Evolutionary conservation across 2,329 filamentous ascomycete species (phyloP).

Genomic region (Fusarium continuum): DNA sequence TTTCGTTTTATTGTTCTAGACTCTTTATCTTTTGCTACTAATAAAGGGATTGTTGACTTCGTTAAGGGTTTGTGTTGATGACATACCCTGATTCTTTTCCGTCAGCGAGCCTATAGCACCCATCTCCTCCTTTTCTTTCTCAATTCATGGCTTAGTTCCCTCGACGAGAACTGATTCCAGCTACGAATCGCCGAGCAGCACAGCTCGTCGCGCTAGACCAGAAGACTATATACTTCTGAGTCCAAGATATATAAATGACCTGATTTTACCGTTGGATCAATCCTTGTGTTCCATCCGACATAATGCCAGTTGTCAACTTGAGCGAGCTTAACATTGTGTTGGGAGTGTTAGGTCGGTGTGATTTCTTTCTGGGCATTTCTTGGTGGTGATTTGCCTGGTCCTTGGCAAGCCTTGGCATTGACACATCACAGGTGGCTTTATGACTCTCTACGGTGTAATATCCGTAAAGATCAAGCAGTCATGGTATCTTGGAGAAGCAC

Average conservation of each 20-base stretch:
- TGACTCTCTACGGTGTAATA: constrained; percentile 58
- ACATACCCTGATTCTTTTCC: neutral
- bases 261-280: neutral
- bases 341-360: constrained; percentile 53
- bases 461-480: constrained; percentile 62
- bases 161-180: neutral
- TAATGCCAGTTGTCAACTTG: constrained; percentile 51
- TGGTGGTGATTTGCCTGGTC: neutral
- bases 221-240: constrained; percentile 6
- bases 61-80: neutral
- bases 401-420: constrained; percentile 14
- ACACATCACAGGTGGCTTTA: constrained; percentile 54
- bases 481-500: constrained; percentile 65
- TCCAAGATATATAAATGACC: neutral
- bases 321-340: constrained; percentile 64
- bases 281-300: neutral
- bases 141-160: neutral
- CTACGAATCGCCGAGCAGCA: neutral
- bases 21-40: neutral
- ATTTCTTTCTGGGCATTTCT: neutral
- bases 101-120: neutral
- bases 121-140: neutral
- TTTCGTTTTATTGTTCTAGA: too few species aligned
- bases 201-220: neutral
- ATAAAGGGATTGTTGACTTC: neutral